Conservation (phyloP, 2,329 filamentous ascomycete species). For the Aspergillus tamarii region DNA sequence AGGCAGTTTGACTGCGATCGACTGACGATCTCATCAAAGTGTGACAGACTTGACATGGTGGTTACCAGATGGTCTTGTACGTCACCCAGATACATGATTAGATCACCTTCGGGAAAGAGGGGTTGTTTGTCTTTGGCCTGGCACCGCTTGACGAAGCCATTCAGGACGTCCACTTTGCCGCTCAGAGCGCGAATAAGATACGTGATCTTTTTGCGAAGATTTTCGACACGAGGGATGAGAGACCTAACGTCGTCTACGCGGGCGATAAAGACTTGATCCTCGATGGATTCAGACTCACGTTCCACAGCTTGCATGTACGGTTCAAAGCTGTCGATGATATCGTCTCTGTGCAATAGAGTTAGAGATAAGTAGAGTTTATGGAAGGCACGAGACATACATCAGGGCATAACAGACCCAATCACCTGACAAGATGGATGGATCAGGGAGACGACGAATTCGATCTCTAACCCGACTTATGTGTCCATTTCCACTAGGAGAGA, state of each 20-base stretch:
- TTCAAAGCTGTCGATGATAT: constrained; percentile 93
- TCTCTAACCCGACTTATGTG: constrained; percentile 85
- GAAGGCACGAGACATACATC: constrained; percentile 63
- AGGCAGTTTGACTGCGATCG: constrained; percentile 93
- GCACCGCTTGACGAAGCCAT: constrained; percentile 95
- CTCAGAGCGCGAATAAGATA: constrained; percentile 85
- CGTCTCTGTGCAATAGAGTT: constrained; percentile 63
- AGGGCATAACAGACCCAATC: constrained; percentile 99
- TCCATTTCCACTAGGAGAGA: constrained; percentile 82
- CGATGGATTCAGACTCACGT: constrained; percentile 82
- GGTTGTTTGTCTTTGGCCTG: constrained; percentile 79
- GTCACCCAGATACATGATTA: constrained; percentile 91
- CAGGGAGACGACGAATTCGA: constrained; percentile 84
- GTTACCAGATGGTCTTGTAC: constrained; percentile 99
- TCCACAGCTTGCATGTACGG: constrained; percentile 84
- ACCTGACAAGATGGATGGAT: constrained; percentile 87
- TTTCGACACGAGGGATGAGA: constrained; percentile 83
- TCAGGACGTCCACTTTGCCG: constrained; percentile 94
- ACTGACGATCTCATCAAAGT: constrained; percentile 95
- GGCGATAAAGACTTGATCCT: constrained; percentile 91
- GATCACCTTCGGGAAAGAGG: constrained; percentile 89
- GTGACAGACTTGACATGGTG: constrained; percentile 89
- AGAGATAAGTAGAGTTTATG: not conserved
- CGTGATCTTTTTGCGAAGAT: constrained; percentile 90
- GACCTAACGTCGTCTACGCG: constrained; percentile 83